Conservation (phyloP, 2,329 filamentous ascomycete species). For the Hypomyces rosellus region DNA sequence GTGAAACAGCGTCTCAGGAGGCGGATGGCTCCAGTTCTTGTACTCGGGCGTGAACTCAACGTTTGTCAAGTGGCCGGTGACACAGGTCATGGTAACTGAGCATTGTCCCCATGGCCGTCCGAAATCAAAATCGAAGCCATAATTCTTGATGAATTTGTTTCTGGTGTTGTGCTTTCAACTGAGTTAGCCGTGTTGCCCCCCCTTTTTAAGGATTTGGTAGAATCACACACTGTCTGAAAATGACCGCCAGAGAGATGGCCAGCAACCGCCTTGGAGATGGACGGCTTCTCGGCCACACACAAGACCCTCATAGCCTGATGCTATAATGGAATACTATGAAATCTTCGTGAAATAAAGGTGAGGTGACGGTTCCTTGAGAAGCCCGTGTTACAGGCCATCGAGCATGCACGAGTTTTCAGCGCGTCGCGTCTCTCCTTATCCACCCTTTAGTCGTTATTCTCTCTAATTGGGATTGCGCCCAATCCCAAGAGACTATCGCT, state of each 20-base stretch:
- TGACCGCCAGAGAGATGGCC: slow-evolving; percentile 77
- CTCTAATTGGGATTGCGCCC: too few relatives aligned
- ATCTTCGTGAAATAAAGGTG: not conserved
- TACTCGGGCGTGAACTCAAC: slow-evolving; percentile 69
- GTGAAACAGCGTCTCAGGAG: slow-evolving; percentile 72
- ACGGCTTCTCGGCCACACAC: slow-evolving; percentile 65
- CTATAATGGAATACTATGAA: slow-evolving; percentile 4
- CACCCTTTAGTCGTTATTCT: too few relatives aligned
- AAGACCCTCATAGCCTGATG: slow-evolving; percentile 41
- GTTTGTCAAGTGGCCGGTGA: slow-evolving; percentile 80
- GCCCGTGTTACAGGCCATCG: too few relatives aligned
- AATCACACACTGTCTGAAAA: slow-evolving; percentile 53
- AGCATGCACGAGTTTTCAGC: too few relatives aligned
- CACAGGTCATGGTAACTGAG: slow-evolving; percentile 87
- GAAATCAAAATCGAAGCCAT: slow-evolving; percentile 86
- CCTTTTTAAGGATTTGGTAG: not conserved
- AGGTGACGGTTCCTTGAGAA: not conserved
- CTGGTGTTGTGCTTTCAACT: slow-evolving; percentile 56
- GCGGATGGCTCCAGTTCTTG: slow-evolving; percentile 74
- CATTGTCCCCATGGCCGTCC: slow-evolving; percentile 72
- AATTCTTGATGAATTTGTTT: slow-evolving; percentile 85
- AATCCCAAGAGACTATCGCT: too few relatives aligned
- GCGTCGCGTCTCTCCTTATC: too few relatives aligned
- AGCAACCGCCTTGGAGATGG: slow-evolving; percentile 91
- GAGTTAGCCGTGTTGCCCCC: slow-evolving; percentile 16